Evolutionary conservation across 805 yeast genomes (phyloP), one percentile per base, ranked within the genome.

Genomic region (Yueomyces sp.): DNA sequence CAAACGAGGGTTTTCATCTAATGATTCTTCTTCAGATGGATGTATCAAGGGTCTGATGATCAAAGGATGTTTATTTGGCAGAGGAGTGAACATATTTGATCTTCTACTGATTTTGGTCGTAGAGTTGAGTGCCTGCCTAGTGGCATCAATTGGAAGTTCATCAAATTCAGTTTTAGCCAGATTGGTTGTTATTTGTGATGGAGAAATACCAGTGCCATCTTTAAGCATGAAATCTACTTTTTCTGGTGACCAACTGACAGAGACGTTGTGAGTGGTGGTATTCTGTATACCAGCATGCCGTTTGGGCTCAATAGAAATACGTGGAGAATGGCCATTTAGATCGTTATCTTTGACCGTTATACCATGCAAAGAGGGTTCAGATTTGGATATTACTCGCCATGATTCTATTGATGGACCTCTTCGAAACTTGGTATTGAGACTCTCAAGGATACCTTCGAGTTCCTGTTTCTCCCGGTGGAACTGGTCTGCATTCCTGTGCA

Each of bases 31-130:
- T 28, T 38, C 39, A 11, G 38, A 33, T 40, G 37, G 9, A 39
- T 37, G 48, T 55, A 6, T 30, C 9, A 30, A 6, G 9, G 33
- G 33, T 6, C 6, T 6, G 1, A 57, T 54, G 4, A 59, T 47
- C 12, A 61, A 43, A 26, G 63, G 64, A 46, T 59, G 61, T 43
- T 60, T 60, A 33, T 52, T 54, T 2, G 65, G 65, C 37, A 61
- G 44, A 4, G 65, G 65, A 7, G 57, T 56, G 48, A 59, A 61
- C 59, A 60, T 53, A 43, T 59, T 58, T 6, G 62, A 56, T 41
- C 62, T 53, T 40, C 63, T 47, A 40, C 55, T 55, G 6, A 54
- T 47, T 5, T 31, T 39, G 6, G 6, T 30, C 6, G 33, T 6
- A 6, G 6, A 6, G 9, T 6, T 30, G 9, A 30, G 9, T 6